These are phyloP conservation scores for Yamadazyma ubonensis DNA, from an alignment of 805 yeast species.

Conservation along the genomic window DNA sequence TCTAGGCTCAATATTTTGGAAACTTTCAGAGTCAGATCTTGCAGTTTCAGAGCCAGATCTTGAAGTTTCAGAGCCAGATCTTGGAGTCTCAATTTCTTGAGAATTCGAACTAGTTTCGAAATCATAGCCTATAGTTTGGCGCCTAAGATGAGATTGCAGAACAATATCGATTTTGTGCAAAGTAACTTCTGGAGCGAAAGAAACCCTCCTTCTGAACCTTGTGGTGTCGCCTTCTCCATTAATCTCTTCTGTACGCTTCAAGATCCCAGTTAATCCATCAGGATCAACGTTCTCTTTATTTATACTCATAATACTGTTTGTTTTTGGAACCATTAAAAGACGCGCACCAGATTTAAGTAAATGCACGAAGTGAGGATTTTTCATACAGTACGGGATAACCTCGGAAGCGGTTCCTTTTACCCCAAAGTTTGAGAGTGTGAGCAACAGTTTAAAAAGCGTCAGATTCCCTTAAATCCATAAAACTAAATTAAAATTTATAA, in stretches of 20 bases:
- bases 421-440: conserved; percentile 7
- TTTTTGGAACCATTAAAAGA: neutral
- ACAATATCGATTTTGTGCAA: conserved; percentile 53
- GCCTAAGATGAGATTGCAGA: conserved; percentile 23
- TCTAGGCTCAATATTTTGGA: too few species aligned
- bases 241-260: conserved; percentile 3
- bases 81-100: neutral
- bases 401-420: conserved; percentile 12
- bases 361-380: neutral
- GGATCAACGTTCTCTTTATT: conserved; percentile 17
- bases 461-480: conserved; percentile 4
- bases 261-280: conserved; percentile 10
- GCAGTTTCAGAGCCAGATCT: too few species aligned
- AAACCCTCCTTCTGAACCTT: conserved; percentile 50
- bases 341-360: conserved; percentile 1
- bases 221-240: conserved; percentile 3
- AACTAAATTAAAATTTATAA: neutral
- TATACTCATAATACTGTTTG: conserved; percentile 9
- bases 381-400: conserved; percentile 4
- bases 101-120: conserved; percentile 15
- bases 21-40: too few species aligned
- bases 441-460: conserved; percentile 8
- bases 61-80: conserved; percentile 14
- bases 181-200: conserved; percentile 76
- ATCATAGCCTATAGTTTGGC: conserved; percentile 24